phyloP scores from a whole-genome alignment of 108 stramenopile species.

The Cylindrotheca fusiformis region DNA sequence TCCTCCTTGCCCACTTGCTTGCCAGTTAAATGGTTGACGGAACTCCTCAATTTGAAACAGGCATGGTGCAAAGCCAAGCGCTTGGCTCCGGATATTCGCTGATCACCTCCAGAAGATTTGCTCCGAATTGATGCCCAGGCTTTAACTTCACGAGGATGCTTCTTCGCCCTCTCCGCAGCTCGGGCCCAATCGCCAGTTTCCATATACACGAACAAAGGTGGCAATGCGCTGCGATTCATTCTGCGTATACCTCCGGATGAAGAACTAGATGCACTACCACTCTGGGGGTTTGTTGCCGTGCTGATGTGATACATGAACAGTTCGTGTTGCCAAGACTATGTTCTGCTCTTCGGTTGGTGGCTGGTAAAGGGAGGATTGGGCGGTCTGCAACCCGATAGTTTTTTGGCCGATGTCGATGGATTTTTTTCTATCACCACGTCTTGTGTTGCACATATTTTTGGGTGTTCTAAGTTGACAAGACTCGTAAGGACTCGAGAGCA shows the following conservation, averaged over 20 bases:
- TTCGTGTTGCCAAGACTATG: no score
- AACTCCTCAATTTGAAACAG: constrained; percentile 71
- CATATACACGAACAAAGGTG: constrained; percentile 54
- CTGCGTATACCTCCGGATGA: constrained; percentile 12
- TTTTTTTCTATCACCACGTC: no score
- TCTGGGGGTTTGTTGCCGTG: constrained; percentile 16
- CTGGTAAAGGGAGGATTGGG: no score
- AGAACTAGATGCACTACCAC: constrained; percentile 10
- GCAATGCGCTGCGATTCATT: constrained; percentile 16
- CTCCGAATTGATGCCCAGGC: constrained; percentile 48
- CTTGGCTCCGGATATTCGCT: constrained; percentile 61
- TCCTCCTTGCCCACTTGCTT: constrained; percentile 30
- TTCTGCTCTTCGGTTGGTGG: no score
- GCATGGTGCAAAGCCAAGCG: constrained; percentile 83
- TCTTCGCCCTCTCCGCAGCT: constrained; percentile 39
- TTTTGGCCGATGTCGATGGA: no score
- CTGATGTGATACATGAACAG: neutral
- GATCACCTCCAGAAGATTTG: constrained; percentile 16
- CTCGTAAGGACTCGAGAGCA: no score
- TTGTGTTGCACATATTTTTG: no score
- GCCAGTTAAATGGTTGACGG: constrained; percentile 18
- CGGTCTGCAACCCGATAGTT: no score
- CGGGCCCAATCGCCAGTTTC: constrained; percentile 53
- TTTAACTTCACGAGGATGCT: constrained; percentile 53
- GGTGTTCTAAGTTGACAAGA: no score